Evolutionary conservation across 345 rosid species (phyloP), one percentile per base, ranked within the genome.

Genomic region (Kernera saxatilis): DNA sequence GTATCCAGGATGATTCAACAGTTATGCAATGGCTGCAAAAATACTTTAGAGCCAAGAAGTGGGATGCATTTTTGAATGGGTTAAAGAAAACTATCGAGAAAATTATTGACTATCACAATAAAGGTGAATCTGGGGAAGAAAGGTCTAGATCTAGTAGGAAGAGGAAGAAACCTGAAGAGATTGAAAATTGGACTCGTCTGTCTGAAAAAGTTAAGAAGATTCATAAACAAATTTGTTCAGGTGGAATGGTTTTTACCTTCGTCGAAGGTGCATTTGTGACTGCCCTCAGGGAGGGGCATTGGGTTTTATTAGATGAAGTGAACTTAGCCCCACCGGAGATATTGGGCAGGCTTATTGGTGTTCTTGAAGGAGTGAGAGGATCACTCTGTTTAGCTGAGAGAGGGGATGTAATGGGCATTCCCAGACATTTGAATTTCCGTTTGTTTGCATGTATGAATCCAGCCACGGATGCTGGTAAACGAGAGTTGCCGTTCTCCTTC

Each of bases 401-500:
- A 72, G 98, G 97, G 69, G 98, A 93, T 83, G 80, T 75, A 45
- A 77, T 77, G 73, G 79, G 82, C 71, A 79, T 93, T 70, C 77
- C 78, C 46, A 85, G 97, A 78, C 90, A 93, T 82, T 78, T 82
- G 49, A 77, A 79, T 77, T 93, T 93, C 54, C 94, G 96, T 35
- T 73, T 91, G 68, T 93, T 91, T 86, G 89, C 95, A 15, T 91
- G 98, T 59, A 93, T 93, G 98, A 93, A 93, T 82, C 98, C 98
- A 21, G 98, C 97, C 77, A 93, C 94, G 49, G 98, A 93, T 86
- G 97, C 98, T 72, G 98, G 98, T 65, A 93, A 93, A 80, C 80
- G 96, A 58, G 98, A 93, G 60, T 83, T 93, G 78, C 93, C 96
- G 3, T 79, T 79, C 72, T 78, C 93, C 40, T 59, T 93, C 53